Conservation (phyloP, 2,329 filamentous ascomycete genomes). For the Basipetospora sp. region DNA sequence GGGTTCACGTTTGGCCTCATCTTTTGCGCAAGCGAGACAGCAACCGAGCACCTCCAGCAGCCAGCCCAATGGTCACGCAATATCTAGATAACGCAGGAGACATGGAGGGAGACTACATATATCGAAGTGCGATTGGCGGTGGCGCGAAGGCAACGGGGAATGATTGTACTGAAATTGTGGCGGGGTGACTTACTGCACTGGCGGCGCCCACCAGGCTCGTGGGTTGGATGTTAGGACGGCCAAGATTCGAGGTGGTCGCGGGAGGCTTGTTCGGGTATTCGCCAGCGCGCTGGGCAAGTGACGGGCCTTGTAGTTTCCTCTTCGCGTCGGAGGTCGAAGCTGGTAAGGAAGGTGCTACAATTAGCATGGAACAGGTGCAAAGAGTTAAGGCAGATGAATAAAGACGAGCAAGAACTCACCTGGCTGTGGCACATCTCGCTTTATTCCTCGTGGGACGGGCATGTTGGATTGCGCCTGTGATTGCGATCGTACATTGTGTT, state of each 20-base stretch:
- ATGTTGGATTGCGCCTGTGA: too few species aligned
- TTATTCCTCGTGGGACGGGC: slow-evolving; percentile 23
- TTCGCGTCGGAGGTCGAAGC: slow-evolving; percentile 26
- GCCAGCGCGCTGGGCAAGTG: slow-evolving; percentile 37
- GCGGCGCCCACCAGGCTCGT: slow-evolving; percentile 13
- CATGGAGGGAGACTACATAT: too few species aligned
- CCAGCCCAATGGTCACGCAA: too few species aligned
- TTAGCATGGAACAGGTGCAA: neutral
- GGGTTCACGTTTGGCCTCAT: too few species aligned
- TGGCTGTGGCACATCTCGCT: slow-evolving; percentile 34
- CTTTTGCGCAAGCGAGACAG: too few species aligned
- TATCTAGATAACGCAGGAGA: too few species aligned
- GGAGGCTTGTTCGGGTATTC: slow-evolving; percentile 32
- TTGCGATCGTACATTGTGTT: slow-evolving; percentile 41
- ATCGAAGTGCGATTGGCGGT: too few species aligned
- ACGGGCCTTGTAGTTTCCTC: too few species aligned
- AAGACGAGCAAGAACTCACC: slow-evolving; percentile 19
- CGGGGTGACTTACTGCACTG: slow-evolving; percentile 7
- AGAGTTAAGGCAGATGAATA: slow-evolving; percentile 3
- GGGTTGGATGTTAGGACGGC: slow-evolving; percentile 30
- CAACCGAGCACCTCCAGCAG: too few species aligned
- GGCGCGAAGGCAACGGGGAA: neutral
- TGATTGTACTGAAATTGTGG: neutral
- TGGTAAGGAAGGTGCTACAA: neutral
- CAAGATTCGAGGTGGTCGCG: slow-evolving; percentile 24